These are phyloP conservation scores for Rhodotorula sp. DNA, from an alignment of 1,284 basidiomycete species.

Conservation along the genomic window DNA sequence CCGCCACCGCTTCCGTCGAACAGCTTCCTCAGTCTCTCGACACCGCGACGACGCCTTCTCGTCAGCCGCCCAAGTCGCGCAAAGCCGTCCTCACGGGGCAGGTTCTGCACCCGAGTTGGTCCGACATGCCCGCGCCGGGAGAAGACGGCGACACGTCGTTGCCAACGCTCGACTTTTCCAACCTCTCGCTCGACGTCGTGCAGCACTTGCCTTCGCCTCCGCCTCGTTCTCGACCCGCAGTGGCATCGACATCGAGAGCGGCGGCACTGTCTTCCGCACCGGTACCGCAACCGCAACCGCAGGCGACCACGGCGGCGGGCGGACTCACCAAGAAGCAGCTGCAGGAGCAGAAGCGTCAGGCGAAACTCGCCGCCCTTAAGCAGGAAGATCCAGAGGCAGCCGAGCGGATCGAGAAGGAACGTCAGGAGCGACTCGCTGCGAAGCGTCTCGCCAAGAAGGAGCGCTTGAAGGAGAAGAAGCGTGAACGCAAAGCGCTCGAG, in stretches of 20 bases:
- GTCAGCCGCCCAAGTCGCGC: neutral
- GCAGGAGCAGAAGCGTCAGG: conserved; percentile 8
- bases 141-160: conserved; percentile 60
- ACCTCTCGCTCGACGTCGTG: conserved; percentile 57
- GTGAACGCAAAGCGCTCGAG: conserved; percentile 14
- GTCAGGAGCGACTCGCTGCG: conserved; percentile 14
- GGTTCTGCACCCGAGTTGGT: conserved; percentile 57
- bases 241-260: neutral
- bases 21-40: neutral
- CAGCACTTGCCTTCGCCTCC: conserved; percentile 33
- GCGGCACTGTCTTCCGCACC: neutral
- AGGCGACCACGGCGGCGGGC: neutral
- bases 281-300: neutral
- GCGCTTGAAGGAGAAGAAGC: conserved; percentile 22
- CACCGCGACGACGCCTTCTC: neutral
- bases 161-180: conserved; percentile 73
- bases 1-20: conserved; percentile 8
- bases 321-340: conserved; percentile 24
- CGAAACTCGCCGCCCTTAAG: conserved; percentile 26
- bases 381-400: conserved; percentile 26
- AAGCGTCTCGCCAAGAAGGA: conserved; percentile 25
- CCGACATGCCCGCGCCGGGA: conserved; percentile 70
- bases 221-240: neutral
- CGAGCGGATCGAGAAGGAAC: conserved; percentile 22
- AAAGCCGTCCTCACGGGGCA: conserved; percentile 7